Evolutionary conservation across 805 yeast genomes (phyloP), one percentile per base, ranked within the genome.

Genomic region (Candida argentea): DNA sequence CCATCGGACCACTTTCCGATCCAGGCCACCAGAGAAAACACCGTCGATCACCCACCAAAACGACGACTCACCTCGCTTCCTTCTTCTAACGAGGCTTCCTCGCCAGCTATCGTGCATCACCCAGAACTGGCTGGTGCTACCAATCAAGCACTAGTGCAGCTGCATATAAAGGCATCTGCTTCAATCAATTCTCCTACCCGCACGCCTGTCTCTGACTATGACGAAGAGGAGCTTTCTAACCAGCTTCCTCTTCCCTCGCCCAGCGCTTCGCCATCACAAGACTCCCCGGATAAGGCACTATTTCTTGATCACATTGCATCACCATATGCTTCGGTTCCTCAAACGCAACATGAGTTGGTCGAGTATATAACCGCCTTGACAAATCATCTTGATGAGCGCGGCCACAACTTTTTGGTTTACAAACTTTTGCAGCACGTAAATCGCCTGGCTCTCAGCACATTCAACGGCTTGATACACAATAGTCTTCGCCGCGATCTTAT

Each of bases 401-500:
- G 66, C 43, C 69, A 57, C 35, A 67, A 58, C 46, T 70, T 67
- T 47, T 65, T 66, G 37, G 60, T 67, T 16, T 73, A 61, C 50
- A 63, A 64, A 34, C 49, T 83, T 25, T 50, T 85, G 19, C 73
- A 73, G 34, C 60, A 62, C 30, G 65, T 76, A 24, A 72, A 75
- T 39, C 60, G 91, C 28, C 48, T 67, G 12, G 64, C 82, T 4
- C 58, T 85, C 29, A 75, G 85, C 26, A 61, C 76, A 8, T 52
- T 85, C 29, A 63, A 68, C 17, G 63, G 66, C 9, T 42, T 67
- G 2, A 58, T 83, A 9, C 65, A 65, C 16, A 49, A 55, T 5
- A 66, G 74, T 7, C 64, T 91, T 43, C 70, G 73, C 39, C 70
- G 89, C 43, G 97, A 91, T 44, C 53, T 91, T 22, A 49, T 89